These are phyloP conservation scores for Gastrodia elata DNA, from an alignment of 106 monocot species.

Conservation along the genomic window DNA sequence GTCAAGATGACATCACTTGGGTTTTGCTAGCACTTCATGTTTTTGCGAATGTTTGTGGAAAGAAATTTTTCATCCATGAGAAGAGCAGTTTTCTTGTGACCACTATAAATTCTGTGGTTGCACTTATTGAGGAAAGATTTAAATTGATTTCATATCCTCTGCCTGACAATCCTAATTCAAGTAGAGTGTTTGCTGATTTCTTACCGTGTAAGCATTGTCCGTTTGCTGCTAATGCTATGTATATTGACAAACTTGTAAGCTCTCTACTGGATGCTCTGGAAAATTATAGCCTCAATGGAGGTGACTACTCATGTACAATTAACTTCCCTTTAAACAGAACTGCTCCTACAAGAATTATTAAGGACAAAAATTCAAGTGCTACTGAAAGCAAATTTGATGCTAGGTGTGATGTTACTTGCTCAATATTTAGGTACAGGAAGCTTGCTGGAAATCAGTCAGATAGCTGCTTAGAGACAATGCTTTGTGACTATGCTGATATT, in stretches of 20 bases:
- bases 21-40: constrained; percentile 44
- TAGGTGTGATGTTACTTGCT: constrained; percentile 23
- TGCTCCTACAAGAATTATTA: not conserved
- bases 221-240: constrained; percentile 32
- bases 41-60: constrained; percentile 52
- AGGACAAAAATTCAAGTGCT: not conserved
- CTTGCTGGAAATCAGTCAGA: constrained; percentile 8
- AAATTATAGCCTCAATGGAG: constrained; percentile 12
- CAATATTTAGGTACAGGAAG: constrained; percentile 11
- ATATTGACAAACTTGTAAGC: constrained; percentile 30
- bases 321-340: constrained; percentile 4
- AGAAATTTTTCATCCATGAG: constrained; percentile 22
- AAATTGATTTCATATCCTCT: not conserved
- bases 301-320: not conserved
- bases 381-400: constrained; percentile 3
- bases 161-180: constrained; percentile 4
- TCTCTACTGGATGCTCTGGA: constrained; percentile 42
- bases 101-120: constrained; percentile 42
- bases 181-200: not conserved
- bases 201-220: constrained; percentile 44
- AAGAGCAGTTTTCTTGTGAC: constrained; percentile 20
- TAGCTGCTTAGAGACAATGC: constrained; percentile 4
- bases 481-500: constrained; percentile 46
- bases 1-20: constrained; percentile 27
- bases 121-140: constrained; percentile 30